These are phyloP conservation scores for Lichtheimia ornata DNA, from an alignment of 371 early-diverging fungal genomes.

Conservation along the genomic window DNA sequence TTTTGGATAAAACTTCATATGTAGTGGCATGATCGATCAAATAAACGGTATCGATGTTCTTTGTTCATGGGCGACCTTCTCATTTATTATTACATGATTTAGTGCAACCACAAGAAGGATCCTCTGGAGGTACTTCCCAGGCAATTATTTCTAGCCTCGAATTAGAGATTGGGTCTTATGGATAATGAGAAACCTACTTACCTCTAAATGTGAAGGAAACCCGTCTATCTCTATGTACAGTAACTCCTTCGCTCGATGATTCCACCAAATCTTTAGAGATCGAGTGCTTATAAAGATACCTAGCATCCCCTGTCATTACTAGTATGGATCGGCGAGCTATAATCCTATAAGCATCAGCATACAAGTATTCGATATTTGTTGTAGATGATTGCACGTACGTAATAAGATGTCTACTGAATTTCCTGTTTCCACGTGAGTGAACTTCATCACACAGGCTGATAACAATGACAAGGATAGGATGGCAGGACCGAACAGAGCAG, in stretches of 20 bases:
- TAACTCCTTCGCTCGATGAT: slow-evolving; percentile 19
- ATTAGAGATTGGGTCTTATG: neutral
- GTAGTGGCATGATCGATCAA: too few species aligned
- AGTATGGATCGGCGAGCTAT: slow-evolving; percentile 65
- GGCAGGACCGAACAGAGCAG: slow-evolving; percentile 64
- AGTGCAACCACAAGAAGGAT: slow-evolving; percentile 1
- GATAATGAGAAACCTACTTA: neutral
- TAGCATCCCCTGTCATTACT: slow-evolving; percentile 61
- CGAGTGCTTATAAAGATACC: slow-evolving; percentile 68
- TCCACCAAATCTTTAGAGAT: slow-evolving; percentile 69
- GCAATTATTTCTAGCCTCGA: slow-evolving; percentile 16
- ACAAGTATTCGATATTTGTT: neutral
- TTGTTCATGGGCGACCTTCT: too few species aligned
- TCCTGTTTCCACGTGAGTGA: slow-evolving; percentile 39
- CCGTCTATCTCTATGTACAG: slow-evolving; percentile 38
- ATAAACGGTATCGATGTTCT: too few species aligned
- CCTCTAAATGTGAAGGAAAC: slow-evolving; percentile 48
- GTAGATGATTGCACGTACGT: slow-evolving; percentile 39
- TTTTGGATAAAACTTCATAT: too few species aligned
- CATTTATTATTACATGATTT: neutral
- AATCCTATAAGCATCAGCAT: neutral
- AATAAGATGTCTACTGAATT: slow-evolving; percentile 38
- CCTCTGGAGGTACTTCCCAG: slow-evolving; percentile 18
- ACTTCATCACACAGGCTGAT: slow-evolving; percentile 72
- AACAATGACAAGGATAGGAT: slow-evolving; percentile 68